Evolutionary conservation across 164 flowering plant species (phyloP).

Genomic region (Macadamia integrifolia): DNA sequence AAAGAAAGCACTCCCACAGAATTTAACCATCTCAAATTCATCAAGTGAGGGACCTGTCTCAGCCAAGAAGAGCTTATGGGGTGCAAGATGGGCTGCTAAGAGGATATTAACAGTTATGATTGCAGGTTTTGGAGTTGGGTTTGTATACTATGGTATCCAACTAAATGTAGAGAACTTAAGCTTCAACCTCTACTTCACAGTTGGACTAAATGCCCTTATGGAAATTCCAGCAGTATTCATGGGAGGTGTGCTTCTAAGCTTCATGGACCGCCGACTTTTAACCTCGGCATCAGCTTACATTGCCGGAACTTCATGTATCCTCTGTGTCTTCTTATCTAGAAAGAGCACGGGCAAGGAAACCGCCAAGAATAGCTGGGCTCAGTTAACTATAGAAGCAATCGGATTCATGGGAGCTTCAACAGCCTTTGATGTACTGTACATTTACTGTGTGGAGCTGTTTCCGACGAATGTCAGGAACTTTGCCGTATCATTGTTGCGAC

Average conservation of each 20-base stretch:
- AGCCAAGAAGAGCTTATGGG: conserved; percentile 31
- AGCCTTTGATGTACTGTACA: conserved; percentile 42
- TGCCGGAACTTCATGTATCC: conserved; percentile 44
- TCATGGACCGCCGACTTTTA: conserved; percentile 31
- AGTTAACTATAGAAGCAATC: conserved; percentile 36
- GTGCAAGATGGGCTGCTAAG: conserved; percentile 40
- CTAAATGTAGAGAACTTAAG: conserved; percentile 51
- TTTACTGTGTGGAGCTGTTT: conserved; percentile 59
- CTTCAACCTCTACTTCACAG: conserved; percentile 50
- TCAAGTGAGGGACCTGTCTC: neutral
- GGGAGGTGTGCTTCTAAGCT: conserved; percentile 39
- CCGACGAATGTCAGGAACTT: conserved; percentile 62
- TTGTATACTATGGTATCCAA: conserved; percentile 59
- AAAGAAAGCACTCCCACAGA: conserved; percentile 29
- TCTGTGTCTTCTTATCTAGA: conserved; percentile 35
- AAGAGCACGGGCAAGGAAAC: neutral
- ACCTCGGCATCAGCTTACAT: conserved; percentile 33
- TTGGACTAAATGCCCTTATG: conserved; percentile 47
- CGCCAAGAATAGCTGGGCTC: conserved; percentile 25
- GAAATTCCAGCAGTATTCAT: conserved; percentile 61
- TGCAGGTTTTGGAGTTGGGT: conserved; percentile 53
- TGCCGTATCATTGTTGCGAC: conserved; percentile 47
- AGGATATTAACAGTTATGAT: conserved; percentile 43
- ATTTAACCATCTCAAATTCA: conserved; percentile 30
- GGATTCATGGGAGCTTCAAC: conserved; percentile 67